Base-by-base conservation (phyloP, 1,139 yeast species). In the Suhomyces choctaworum region DNA sequence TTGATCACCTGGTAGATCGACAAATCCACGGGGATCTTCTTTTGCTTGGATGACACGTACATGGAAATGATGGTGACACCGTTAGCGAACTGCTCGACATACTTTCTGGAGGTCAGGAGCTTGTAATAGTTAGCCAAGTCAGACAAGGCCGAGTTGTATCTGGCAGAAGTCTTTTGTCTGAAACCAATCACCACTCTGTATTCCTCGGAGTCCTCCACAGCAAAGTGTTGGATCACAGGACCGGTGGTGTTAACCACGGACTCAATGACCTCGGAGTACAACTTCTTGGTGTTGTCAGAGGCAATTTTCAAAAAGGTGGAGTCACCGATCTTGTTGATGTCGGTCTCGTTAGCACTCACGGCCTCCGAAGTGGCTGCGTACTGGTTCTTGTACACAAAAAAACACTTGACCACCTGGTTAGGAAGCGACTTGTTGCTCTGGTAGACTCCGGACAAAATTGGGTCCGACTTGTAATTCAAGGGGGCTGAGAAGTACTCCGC, bases 51-150 rank as follows among this genome's bases (percentile, higher is more conserved):
- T 31, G 78, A 77, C 53, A 92, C 76, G 64, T 92, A 92, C 72
- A 89, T 77, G 29, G 97, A 89, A 51, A 89, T 80, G 39, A 90
- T 76, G 22, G 96, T 83, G 40, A 83, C 77, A 36, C 96, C 96
- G 58, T 90, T 88, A 45, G 92, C 74, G 60, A 92, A 92, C 58
- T 90, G 95, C 62, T 92, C 98, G 41, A 92, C 92, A 58, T 89
- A 92, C 64, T 89, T 89, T 61, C 97, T 79, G 27, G 95, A 82
- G 37, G 92, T 82, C 37, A 80, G 78, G 53, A 92, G 75, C 46
- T 89, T 87, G 65, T 92, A 92, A 70, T 89, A 92, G 58, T 84
- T 86, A 51, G 92, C 92, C 59, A 92, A 73, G 49, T 90, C 88
- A 35, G 90, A 77, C 48, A 92, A 74, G 13, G 97, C 96, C 27